These are phyloP conservation scores for Wickerhamiella australiensis DNA, from an alignment of 805 yeast genomes.

Conservation along the genomic window DNA sequence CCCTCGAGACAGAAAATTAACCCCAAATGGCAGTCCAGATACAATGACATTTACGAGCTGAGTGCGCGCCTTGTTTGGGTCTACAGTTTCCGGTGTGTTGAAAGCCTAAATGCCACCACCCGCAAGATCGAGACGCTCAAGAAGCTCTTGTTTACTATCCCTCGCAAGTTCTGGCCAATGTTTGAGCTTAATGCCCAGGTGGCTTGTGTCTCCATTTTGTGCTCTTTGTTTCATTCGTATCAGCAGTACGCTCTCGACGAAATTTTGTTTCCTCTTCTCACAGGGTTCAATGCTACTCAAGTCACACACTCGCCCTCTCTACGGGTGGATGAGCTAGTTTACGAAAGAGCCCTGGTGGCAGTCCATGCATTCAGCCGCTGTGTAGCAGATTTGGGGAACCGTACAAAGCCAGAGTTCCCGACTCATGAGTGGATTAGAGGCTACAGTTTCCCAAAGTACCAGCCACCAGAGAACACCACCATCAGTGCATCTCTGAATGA, in stretches of 20 bases:
- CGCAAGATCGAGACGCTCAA: slow-evolving; percentile 60
- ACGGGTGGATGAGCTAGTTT: slow-evolving; percentile 45
- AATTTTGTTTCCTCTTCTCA: slow-evolving; percentile 55
- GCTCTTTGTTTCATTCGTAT: slow-evolving; percentile 68
- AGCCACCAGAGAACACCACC: slow-evolving; percentile 13
- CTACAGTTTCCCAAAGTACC: slow-evolving; percentile 4
- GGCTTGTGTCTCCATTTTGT: slow-evolving; percentile 59
- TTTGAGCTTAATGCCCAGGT: slow-evolving; percentile 49
- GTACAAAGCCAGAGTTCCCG: slow-evolving; percentile 59
- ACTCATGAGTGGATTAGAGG: slow-evolving; percentile 34
- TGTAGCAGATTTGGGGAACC: slow-evolving; percentile 45
- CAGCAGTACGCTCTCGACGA: slow-evolving; percentile 71
- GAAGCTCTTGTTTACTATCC: slow-evolving; percentile 39
- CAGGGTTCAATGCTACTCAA: slow-evolving; percentile 20
- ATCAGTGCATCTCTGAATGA: slow-evolving; percentile 17
- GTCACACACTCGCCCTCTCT: slow-evolving; percentile 14
- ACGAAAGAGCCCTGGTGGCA: slow-evolving; percentile 61
- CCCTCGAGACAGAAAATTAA: slow-evolving; percentile 36
- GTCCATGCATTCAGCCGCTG: slow-evolving; percentile 62
- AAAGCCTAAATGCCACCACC: slow-evolving; percentile 76
- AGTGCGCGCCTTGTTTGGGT: slow-evolving; percentile 79
- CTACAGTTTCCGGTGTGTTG: slow-evolving; percentile 72
- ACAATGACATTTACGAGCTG: slow-evolving; percentile 49
- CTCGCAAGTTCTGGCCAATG: slow-evolving; percentile 66
- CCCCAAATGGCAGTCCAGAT: slow-evolving; percentile 43